phyloP scores from a whole-genome alignment of 163 green algal species.

The Chloromonas sp. region DNA sequence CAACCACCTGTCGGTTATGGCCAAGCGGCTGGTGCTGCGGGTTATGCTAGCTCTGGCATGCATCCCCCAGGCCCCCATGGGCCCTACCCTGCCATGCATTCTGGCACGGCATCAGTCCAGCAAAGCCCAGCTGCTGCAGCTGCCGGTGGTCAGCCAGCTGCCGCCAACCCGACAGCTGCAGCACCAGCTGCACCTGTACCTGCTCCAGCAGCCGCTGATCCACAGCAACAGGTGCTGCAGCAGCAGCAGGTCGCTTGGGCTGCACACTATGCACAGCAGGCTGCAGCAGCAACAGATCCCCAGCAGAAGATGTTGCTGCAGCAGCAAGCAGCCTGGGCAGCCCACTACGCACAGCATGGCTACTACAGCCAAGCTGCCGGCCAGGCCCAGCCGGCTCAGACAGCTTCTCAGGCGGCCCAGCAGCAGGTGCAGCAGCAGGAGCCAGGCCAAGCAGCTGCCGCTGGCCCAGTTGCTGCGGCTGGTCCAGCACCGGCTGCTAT shows the following conservation, averaged over 20 bases:
- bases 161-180: background rate
- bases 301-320: too few relatives aligned
- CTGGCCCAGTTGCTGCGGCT: too few relatives aligned
- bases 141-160: too few relatives aligned
- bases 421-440: too few relatives aligned
- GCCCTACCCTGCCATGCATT: background rate
- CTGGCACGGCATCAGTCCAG: background rate
- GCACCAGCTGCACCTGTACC: background rate
- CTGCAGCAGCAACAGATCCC: background rate
- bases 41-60: background rate
- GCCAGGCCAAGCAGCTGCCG: too few relatives aligned
- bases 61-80: too few relatives aligned
- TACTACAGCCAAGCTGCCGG: too few relatives aligned
- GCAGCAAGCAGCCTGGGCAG: background rate
- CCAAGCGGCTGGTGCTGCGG: background rate
- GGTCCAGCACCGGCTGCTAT: too few relatives aligned
- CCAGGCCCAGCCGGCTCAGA: too few relatives aligned
- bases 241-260: background rate
- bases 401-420: too few relatives aligned
- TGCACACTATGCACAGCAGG: background rate
- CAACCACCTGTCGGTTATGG: background rate
- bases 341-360: too few relatives aligned
- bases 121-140: background rate
- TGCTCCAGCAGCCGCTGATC: background rate
- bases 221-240: background rate